Base-by-base conservation (phyloP, 2,329 filamentous ascomycete species). In the Diplodia intermedia region DNA sequence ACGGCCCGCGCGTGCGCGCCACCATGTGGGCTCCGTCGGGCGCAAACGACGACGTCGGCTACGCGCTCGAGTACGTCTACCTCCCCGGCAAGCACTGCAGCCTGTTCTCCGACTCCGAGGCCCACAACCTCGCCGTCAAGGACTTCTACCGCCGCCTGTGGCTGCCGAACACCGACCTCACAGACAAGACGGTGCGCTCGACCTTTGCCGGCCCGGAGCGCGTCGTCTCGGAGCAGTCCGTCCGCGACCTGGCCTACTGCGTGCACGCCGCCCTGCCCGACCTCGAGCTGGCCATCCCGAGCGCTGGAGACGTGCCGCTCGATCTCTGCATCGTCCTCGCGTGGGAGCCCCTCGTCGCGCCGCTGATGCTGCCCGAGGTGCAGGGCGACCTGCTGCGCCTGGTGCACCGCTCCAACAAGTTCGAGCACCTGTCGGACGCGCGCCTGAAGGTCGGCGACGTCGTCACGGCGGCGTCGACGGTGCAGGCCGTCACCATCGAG, bases 251-350 rank as follows among this genome's bases (percentile, higher is more conserved):
- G 33, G 54, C 54, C 20, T 56, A 23, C 54, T 40, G 18, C 33
- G 18, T 57, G 4, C 18, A 57, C 33, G 4, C 4, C 1, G 33
- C 33, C 33, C 33, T 57, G 18, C 33, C 54, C 4, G 54, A 57
- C 33, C n/a, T 40, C 9, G 33, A 26, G 9, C 20, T 57, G 33
- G 26, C 14, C 33, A 6, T 40, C 9, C n/a, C 54, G 3, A 8
- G 5, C 0, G 26, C 54, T 6, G 54, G n/a, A 2, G 8, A 43
- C n/a, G 68, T 71, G 7, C 69, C 72, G 1, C 65, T 73, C 65
- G 72, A 73, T 29, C 63, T 79, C 65, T 78, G 78, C 43, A 81
- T 82, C 56, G 79, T 81, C 12, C 75, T 81, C 54, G 78, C 77
- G 36, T 82, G 79, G 80, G 69, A 71, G 49, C 69, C 70, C 4